Conservation (phyloP, 306 rosid genomes). For the Vicia villosa region DNA sequence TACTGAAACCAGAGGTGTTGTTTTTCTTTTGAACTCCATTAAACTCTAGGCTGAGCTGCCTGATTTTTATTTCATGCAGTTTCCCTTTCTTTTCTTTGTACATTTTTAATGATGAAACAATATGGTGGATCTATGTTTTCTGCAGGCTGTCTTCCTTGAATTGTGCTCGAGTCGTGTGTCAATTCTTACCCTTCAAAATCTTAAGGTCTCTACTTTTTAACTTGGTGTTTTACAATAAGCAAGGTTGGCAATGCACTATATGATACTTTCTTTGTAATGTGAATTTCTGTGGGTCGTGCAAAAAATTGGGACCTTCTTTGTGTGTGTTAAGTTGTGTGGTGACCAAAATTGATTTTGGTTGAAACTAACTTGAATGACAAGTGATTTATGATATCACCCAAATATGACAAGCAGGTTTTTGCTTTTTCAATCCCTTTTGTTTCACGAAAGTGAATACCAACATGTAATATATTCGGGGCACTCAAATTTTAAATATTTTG, state of each 20-base stretch:
- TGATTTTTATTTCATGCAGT: slow-evolving; percentile 32
- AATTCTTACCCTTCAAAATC: slow-evolving; percentile 75
- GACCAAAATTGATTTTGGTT: neutral
- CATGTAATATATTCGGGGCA: neutral
- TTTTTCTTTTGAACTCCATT: slow-evolving; percentile 40
- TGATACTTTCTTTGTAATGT: neutral
- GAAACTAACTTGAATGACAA: neutral
- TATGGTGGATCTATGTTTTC: slow-evolving; percentile 35
- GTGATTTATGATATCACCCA: neutral
- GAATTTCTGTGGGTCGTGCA: slow-evolving; percentile 1
- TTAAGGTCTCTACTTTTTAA: slow-evolving; percentile 57
- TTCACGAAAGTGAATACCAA: neutral
- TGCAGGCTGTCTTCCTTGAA: slow-evolving; percentile 91
- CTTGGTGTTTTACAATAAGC: neutral
- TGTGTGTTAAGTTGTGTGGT: neutral
- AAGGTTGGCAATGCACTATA: neutral
- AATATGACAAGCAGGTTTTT: neutral
- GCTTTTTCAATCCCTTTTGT: neutral
- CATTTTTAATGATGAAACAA: slow-evolving; percentile 20
- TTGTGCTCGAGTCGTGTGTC: slow-evolving; percentile 82
- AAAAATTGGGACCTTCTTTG: neutral
- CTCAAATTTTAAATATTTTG: neutral
- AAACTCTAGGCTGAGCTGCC: slow-evolving; percentile 35
- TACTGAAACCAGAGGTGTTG: slow-evolving; percentile 83
- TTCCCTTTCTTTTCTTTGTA: slow-evolving; percentile 12